phyloP scores from a whole-genome alignment of 2,329 filamentous ascomycete genomes.

The Colletotrichum destructivum region DNA sequence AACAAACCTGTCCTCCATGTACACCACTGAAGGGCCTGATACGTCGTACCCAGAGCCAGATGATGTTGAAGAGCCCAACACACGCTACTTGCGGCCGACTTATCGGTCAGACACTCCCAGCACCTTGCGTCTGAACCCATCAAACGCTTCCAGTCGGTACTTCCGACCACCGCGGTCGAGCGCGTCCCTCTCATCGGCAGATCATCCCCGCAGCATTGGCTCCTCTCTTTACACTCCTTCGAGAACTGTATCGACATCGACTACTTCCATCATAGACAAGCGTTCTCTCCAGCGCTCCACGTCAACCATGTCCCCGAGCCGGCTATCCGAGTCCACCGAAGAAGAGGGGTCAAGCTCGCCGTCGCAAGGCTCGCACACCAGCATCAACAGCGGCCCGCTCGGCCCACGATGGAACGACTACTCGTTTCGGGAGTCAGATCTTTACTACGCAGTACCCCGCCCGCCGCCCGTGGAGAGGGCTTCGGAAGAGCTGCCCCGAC shows the following conservation, averaged over 20 bases:
- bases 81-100: slow-evolving; percentile 21
- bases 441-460: slow-evolving; percentile 48
- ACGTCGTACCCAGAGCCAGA: slow-evolving; percentile 12
- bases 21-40: slow-evolving; percentile 5
- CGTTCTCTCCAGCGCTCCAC: slow-evolving; percentile 14
- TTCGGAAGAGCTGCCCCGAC: slow-evolving; percentile 20
- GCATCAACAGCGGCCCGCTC: slow-evolving; percentile 32
- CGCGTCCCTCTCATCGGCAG: slow-evolving; percentile 27
- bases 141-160: slow-evolving; percentile 30
- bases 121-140: slow-evolving; percentile 15
- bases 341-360: slow-evolving; percentile 3
- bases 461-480: slow-evolving; percentile 8
- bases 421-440: slow-evolving; percentile 54
- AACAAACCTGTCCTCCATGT: slow-evolving; percentile 28
- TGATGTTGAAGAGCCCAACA: slow-evolving; percentile 12
- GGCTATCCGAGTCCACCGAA: slow-evolving; percentile 23
- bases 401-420: slow-evolving; percentile 52
- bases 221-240: slow-evolving; percentile 18
- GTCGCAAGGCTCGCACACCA: slow-evolving; percentile 14
- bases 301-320: slow-evolving; percentile 17
- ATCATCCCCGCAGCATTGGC: slow-evolving; percentile 19
- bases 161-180: slow-evolving; percentile 37
- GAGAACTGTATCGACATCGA: slow-evolving; percentile 5
- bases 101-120: slow-evolving; percentile 33
- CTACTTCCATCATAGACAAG: slow-evolving; percentile 14